Base-by-base conservation (phyloP, 805 yeast genomes). In the Saturnispora serradocipensis region DNA sequence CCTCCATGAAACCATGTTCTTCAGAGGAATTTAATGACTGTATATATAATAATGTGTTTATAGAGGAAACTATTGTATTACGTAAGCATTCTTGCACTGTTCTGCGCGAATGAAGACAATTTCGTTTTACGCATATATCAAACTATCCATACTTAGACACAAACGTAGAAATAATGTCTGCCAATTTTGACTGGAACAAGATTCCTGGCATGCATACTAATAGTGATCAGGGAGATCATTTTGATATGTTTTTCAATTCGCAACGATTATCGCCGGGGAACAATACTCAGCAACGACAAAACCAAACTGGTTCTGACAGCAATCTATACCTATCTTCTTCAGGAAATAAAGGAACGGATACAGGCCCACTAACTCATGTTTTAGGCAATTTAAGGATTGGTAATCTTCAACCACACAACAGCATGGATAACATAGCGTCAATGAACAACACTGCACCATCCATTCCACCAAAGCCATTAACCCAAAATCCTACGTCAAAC, bases 131-230 rank as follows among this genome's bases (percentile, higher is more conserved):
- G 40, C 9, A n/a, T n/a, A 27, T 6, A 18, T 15, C 20, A 16
- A 9, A 4, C 25, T 16, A 20, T 9, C 9, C 13, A 18, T 45
- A 22, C n/a, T 27, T 22, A 5, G 10, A 24, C 20, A 3, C 28
- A 9, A 40, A 40, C 8, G 28, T 13, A 8, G 9, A 24, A 10
- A 32, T 20, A 15, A 57, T 56, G 58, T 42, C 59, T 3, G 50
- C 56, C 4, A 48, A 53, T 38, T 59, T 59, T 27, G 56, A 59
- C 35, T 59, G 63, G 63, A 56, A 56, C 40, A 51, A 54, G 32
- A 59, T 59, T 25, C 62, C 63, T 6, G 62, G 62, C 5, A 35
- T 57, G 32, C 48, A 54, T 30, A 25, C 38, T 9, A 35, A 24
- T 27, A 24, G 13, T 28, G 42, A 35, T 13, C 30, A 24, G 34